phyloP scores from a whole-genome alignment of 2,329 filamentous ascomycete genomes.

The Neonectria ditissima region DNA sequence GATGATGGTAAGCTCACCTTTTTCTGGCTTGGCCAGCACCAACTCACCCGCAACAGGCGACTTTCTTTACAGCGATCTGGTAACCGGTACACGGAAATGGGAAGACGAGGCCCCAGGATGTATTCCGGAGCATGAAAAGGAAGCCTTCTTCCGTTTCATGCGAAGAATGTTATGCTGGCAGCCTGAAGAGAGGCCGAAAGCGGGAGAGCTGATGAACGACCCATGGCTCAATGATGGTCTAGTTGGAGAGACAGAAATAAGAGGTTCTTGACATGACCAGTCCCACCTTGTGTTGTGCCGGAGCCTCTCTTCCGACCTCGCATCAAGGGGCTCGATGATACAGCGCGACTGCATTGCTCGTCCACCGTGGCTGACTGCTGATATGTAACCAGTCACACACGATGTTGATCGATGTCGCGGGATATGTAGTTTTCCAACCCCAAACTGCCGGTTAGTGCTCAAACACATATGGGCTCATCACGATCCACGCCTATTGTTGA shows the following conservation, averaged over 20 bases:
- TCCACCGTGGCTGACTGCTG: not conserved
- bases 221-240: slow-evolving; percentile 36
- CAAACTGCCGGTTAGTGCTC: not conserved
- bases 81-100: slow-evolving; percentile 24
- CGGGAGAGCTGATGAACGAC: slow-evolving; percentile 39
- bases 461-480: not conserved
- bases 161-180: slow-evolving; percentile 42
- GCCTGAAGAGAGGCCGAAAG: slow-evolving; percentile 42
- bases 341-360: not conserved
- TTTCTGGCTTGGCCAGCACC: not conserved
- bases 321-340: not conserved
- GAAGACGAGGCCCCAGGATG: slow-evolving; percentile 29
- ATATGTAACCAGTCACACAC: not conserved
- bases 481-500: not conserved
- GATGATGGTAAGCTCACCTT: slow-evolving; percentile 30
- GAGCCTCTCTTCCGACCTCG: not conserved
- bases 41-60: slow-evolving; percentile 17
- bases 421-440: not conserved
- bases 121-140: slow-evolving; percentile 33
- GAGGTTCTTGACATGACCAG: slow-evolving; percentile 5
- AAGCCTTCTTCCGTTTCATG: slow-evolving; percentile 37
- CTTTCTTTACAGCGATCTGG: slow-evolving; percentile 31
- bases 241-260: slow-evolving; percentile 14
- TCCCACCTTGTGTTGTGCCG: too few relatives aligned
- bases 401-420: not conserved